These are phyloP conservation scores for Botrytis sinoallii DNA, from an alignment of 2,329 filamentous ascomycete species.

Conservation along the genomic window DNA sequence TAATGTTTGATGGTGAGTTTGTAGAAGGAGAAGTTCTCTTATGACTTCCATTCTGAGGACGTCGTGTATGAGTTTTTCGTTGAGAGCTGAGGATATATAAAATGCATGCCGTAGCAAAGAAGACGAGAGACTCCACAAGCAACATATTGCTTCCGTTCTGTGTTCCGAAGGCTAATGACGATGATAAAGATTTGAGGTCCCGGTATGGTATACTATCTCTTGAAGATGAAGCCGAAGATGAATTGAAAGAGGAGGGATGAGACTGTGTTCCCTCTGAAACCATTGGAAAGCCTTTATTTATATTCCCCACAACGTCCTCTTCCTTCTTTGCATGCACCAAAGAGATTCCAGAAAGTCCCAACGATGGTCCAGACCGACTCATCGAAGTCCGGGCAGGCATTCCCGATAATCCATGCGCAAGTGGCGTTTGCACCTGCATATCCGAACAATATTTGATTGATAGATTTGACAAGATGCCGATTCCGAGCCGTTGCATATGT, in stretches of 20 bases:
- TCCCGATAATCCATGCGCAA: not conserved
- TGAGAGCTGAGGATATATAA: conserved; percentile 9
- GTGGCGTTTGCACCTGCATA: conserved; percentile 8
- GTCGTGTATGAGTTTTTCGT: not conserved
- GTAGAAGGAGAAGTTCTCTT: conserved; percentile 7
- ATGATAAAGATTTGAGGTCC: not conserved
- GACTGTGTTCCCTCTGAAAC: not conserved
- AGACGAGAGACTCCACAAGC: conserved; percentile 2
- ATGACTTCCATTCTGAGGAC: not conserved
- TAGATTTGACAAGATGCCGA: conserved; percentile 7
- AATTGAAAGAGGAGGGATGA: not conserved
- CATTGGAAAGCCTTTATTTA: not conserved
- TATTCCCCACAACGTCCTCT: not conserved
- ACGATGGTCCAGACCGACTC: conserved; percentile 1
- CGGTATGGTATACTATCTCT: not conserved
- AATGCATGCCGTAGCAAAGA: conserved; percentile 11
- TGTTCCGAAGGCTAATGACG: not conserved
- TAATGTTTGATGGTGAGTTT: not conserved
- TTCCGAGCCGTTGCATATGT: conserved; percentile 15
- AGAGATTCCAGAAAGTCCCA: not conserved
- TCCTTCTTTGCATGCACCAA: not conserved
- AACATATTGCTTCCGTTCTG: conserved; percentile 14
- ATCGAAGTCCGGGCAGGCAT: not conserved
- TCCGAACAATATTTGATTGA: not conserved
- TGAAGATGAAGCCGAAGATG: not conserved